Conservation (phyloP, 306 rosid species). For the Rosa persica region DNA sequence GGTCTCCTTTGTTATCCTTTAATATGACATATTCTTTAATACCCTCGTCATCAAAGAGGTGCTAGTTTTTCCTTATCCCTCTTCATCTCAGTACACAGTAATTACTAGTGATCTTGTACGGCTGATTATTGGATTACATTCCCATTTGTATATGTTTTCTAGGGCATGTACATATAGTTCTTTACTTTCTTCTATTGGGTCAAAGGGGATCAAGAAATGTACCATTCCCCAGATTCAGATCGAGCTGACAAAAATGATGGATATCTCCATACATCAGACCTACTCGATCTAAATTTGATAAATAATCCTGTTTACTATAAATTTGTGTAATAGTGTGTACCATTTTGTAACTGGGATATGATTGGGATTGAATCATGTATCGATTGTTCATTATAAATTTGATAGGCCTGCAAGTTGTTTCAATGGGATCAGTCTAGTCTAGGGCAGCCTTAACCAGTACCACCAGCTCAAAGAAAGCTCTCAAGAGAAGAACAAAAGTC, state of each 20-base stretch:
- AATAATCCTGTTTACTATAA: background rate
- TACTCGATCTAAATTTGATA: background rate
- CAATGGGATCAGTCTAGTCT: background rate
- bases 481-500: background rate
- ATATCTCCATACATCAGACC: background rate
- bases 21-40: background rate
- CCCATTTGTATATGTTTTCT: background rate
- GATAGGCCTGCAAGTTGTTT: background rate
- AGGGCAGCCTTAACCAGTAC: background rate
- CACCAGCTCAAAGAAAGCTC: background rate
- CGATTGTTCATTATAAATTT: background rate
- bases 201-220: background rate
- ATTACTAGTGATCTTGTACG: background rate
- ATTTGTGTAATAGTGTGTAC: no score
- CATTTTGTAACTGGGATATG: background rate
- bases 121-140: background rate
- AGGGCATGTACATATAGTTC: background rate
- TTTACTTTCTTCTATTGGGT: background rate
- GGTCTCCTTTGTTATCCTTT: background rate
- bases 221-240: background rate
- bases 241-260: background rate
- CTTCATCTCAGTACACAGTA: background rate
- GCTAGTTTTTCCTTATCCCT: background rate
- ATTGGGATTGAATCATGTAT: background rate
- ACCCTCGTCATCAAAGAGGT: no score